A percentile compares a stretch with the other conserved stretches of the same genome.
Conservation (phyloP, 2,329 filamentous ascomycete species). For the Sclerotinia nivalis region DNA sequence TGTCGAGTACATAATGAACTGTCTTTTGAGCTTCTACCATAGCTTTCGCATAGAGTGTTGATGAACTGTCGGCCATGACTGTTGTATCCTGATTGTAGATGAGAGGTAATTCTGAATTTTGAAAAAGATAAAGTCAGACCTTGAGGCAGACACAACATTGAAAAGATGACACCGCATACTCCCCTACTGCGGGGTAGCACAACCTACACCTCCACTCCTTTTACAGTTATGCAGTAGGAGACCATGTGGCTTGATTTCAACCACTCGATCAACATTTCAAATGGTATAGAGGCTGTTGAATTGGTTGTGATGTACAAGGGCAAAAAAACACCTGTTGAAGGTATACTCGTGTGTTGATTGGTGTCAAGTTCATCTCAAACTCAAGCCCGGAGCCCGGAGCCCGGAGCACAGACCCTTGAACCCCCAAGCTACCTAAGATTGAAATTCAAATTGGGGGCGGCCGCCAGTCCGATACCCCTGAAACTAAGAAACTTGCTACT, state of each 20-base stretch:
- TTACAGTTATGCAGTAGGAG: neutral
- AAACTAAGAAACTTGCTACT: neutral
- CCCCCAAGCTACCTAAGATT: too few relatives aligned
- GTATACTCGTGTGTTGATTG: neutral
- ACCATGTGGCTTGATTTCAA: neutral
- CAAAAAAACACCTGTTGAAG: neutral
- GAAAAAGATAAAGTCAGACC: neutral
- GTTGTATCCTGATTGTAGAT: neutral
- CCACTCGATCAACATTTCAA: neutral
- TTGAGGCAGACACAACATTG: neutral
- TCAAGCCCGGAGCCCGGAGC: too few relatives aligned
- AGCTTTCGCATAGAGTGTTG: neutral
- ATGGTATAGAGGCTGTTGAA: neutral
- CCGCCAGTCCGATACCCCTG: neutral
- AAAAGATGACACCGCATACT: neutral
- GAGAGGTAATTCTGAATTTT: neutral
- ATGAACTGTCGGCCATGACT: slow-evolving; percentile 8
- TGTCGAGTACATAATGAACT: neutral
- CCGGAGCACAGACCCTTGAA: too few relatives aligned
- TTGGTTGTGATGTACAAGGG: neutral
- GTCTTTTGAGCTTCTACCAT: slow-evolving; percentile 15
- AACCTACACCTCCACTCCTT: neutral
- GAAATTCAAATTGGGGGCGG: neutral
- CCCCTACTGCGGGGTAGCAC: neutral
- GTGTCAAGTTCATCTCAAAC: neutral